Conservation (phyloP, 768 basidiomycete species). For the Cystobasidiopsis lactophilus region DNA sequence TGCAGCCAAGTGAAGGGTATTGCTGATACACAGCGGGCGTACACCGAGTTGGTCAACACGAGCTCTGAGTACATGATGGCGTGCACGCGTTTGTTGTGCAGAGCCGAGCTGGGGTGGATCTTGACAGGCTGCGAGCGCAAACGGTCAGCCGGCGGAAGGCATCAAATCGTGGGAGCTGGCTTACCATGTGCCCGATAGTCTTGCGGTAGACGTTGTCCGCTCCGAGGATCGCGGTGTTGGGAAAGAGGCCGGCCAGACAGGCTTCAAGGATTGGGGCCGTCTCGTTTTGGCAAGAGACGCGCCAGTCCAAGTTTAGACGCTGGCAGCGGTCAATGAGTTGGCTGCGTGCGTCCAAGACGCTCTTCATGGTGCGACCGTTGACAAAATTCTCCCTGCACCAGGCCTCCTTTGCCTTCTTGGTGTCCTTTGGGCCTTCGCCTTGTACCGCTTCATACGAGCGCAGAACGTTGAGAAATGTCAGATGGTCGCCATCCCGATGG, state of each 20-base stretch:
- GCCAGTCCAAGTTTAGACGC: constrained; percentile 39
- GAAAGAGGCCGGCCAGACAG: constrained; percentile 51
- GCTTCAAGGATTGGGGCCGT: constrained; percentile 48
- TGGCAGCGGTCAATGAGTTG: constrained; percentile 51
- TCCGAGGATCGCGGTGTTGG: constrained; percentile 63
- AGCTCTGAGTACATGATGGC: constrained; percentile 87
- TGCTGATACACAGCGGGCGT: constrained; percentile 73
- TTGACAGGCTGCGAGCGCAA: constrained; percentile 37
- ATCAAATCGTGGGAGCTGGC: constrained; percentile 18
- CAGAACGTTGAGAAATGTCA: constrained; percentile 68
- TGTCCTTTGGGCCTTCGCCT: constrained; percentile 2
- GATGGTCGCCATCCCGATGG: constrained; percentile 70
- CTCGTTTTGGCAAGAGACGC: constrained; percentile 36
- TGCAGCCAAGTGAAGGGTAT: constrained; percentile 39
- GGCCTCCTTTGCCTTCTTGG: constrained; percentile 28
- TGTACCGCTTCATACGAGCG: constrained; percentile 47
- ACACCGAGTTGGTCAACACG: constrained; percentile 66
- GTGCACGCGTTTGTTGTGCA: constrained; percentile 58
- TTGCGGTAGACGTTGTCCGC: constrained; percentile 62
- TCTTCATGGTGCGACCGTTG: constrained; percentile 55
- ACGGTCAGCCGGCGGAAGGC: neutral
- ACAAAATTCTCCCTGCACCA: constrained; percentile 75
- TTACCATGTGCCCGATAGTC: constrained; percentile 32
- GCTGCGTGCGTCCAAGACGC: constrained; percentile 54
- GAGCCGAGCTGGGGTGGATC: constrained; percentile 68